Evolutionary conservation across 2,329 filamentous ascomycete genomes (phyloP), one percentile per base, ranked within the genome.

Genomic region (Alternaria arborescens): DNA sequence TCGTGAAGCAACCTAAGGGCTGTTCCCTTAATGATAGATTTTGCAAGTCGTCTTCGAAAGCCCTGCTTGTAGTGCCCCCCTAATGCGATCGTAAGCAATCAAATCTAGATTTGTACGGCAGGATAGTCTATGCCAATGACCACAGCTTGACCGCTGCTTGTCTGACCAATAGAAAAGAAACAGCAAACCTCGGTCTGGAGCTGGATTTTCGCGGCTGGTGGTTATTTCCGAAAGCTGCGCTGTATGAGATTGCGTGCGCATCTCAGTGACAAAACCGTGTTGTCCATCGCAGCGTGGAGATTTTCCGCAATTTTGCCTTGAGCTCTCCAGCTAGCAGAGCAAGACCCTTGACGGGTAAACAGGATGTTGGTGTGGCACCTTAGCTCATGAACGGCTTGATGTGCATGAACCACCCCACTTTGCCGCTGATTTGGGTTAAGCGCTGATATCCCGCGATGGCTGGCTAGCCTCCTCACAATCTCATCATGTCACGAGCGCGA

Each of bases 401-500:
- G 32, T 34, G 46, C 20, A 34, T 22, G 30, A 22, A 48, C 46
- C 20, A 36, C 46, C 46, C 30, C 46, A 50, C 46, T 22, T 36
- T 8, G 20, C 20, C 8, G 20, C 46, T 36, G 2, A 1, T 36
- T 50, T 1, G 8, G 46, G 46, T 8, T 14, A 50, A 50, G 46
- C 46, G 32, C 46, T 8, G 20, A 38, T 32, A 50, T 38, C 1
- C 46, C 46, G 46, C 46, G 32, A 50, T 50, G 32, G 46, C 32
- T 50, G 46, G 46, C 46, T 50, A 47, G 52, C 42, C 50, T 54
- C 51, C 42, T 38, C 36, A 43, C 51, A 47, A 36, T 54, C 34
- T 54, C 42, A 55, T 34, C 30, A 55, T 24, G 55, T 54, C 51
- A 58, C 51, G 55, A 58, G 50, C 50, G 26, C 14, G 34, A 14